Evolutionary conservation across 2,329 filamentous ascomycete species (phyloP), one percentile per base, ranked within the genome.

Genomic region (Scytalidium lignicola): DNA sequence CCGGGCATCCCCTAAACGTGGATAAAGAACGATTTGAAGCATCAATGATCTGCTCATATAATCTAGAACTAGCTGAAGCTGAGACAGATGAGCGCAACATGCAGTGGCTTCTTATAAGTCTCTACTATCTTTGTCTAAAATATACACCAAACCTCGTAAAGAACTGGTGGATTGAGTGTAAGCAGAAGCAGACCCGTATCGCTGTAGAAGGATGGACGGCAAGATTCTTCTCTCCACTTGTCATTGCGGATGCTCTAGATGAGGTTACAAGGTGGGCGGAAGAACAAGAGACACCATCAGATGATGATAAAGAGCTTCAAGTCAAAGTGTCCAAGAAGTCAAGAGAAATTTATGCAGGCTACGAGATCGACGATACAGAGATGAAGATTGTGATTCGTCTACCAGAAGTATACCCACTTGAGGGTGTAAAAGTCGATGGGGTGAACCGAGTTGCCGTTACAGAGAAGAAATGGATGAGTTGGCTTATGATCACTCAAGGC

Each of bases 381-480:
- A 90, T 93, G 50, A 78, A 85, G 10, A 93, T 97, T 54, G 77
- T 83, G n/a, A 85, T 99, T 59, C 79, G 80, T 5, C 76, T 99
- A 0, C 92, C 92, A 0, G 72, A 81, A 2, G 84, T 83, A 39
- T 99, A 95, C 62, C 93, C 93, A 0, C 79, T 99, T 8, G 83
- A 90, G 20, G 78, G 80, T 1, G 88, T 95, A 1, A 74, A 80
- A 8, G 90, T 97, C 1, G 74, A 83, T 2, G 85, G 90, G 8
- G 72, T 91, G 18, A 89, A 86, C 58, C 85, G 92, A 12, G 90
- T 97, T 2, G 90, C 88, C 0, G 89, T 96, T 21, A 86, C 84
- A 51, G 91, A 97, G 63, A 85, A 85, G 67, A 95, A 93, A 64
- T 99, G 93, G 92, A 85, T 90, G 67, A 86, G 79, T 53, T 96